Conservation (phyloP, 73 alveolate genomes). For the Diophrys appendiculata region DNA sequence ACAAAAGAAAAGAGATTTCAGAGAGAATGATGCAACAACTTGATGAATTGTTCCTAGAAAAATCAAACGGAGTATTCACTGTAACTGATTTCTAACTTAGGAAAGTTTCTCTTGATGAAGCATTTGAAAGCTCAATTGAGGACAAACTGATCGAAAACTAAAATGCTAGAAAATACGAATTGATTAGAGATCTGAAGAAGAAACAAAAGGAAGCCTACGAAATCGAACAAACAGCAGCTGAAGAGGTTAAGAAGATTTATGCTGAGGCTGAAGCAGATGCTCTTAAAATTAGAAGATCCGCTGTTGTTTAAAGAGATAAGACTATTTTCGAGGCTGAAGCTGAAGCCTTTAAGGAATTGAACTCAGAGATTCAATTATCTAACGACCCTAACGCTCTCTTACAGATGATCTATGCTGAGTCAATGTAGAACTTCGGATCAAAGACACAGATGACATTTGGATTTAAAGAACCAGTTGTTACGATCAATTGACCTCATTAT, state of each 20-base stretch:
- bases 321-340: slow-evolving; percentile 5
- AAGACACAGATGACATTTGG: background rate
- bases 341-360: background rate
- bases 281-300: background rate
- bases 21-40: background rate
- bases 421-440: background rate
- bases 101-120: background rate
- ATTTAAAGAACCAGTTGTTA: background rate
- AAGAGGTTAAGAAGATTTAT: background rate
- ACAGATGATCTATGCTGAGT: background rate
- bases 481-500: slow-evolving; percentile 15
- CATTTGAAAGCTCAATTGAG: slow-evolving; percentile 13
- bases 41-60: background rate
- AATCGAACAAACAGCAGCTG: background rate
- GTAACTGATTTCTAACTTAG: background rate
- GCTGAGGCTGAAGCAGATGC: slow-evolving; percentile 12
- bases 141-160: background rate
- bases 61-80: background rate
- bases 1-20: background rate
- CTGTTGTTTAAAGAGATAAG: background rate
- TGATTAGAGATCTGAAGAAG: background rate
- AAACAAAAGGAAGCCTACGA: background rate
- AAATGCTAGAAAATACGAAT: background rate
- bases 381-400: background rate
- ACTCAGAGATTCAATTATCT: background rate